Evolutionary conservation across 2,329 filamentous ascomycete species (phyloP).

Genomic region (Sarocladiaceae sp.): DNA sequence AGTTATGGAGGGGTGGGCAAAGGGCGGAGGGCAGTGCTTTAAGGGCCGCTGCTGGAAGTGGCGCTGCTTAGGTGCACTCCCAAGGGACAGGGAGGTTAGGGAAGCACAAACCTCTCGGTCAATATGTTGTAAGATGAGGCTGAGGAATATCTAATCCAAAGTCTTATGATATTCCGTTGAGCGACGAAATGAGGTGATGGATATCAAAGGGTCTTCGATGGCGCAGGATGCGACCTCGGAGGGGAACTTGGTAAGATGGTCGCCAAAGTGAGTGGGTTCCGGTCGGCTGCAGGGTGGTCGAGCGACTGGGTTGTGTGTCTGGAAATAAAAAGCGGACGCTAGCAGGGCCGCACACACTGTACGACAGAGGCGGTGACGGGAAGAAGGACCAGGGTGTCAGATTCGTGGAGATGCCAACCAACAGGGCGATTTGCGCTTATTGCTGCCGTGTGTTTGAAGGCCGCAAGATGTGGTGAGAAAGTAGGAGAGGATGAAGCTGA

Average conservation of each 20-base stretch:
- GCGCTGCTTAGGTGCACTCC: background rate
- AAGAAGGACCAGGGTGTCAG: too few species aligned
- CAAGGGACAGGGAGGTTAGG: background rate
- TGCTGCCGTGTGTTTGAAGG: too few species aligned
- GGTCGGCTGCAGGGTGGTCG: constrained; percentile 1
- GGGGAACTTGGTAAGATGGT: constrained; percentile 8
- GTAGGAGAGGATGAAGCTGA: too few species aligned
- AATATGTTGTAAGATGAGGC: background rate
- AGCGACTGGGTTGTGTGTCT: constrained; percentile 2
- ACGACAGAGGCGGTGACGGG: constrained; percentile 3
- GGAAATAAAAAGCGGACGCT: constrained; percentile 8
- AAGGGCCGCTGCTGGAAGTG: background rate
- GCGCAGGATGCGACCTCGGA: constrained; percentile 7
- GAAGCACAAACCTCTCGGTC: background rate
- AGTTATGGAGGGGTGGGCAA: constrained; percentile 7
- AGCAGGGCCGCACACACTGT: constrained; percentile 5
- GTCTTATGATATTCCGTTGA: background rate
- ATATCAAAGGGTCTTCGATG: background rate
- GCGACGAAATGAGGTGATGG: background rate
- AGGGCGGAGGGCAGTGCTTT: constrained; percentile 8
- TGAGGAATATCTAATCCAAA: too few species aligned
- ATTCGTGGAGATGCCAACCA: too few species aligned
- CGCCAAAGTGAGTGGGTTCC: constrained; percentile 7
- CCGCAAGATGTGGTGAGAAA: too few species aligned
- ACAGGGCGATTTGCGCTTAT: too few species aligned